These are phyloP conservation scores for Geosmithia putterillii DNA, from an alignment of 2,329 filamentous ascomycete genomes.

Conservation along the genomic window DNA sequence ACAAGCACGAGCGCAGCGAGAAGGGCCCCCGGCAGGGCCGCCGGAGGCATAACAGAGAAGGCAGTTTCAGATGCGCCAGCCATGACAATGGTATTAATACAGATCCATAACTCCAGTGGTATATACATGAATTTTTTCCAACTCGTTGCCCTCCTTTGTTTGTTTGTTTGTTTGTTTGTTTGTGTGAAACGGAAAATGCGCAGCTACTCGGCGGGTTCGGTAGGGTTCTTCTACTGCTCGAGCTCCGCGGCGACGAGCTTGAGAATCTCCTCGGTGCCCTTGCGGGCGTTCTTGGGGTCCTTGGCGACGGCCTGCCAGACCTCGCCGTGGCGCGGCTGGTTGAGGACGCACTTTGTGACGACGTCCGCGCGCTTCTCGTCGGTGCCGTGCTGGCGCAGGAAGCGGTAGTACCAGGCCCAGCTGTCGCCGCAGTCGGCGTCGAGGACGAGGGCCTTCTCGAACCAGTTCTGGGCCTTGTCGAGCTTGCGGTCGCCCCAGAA, in stretches of 20 bases:
- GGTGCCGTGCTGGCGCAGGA: slow-evolving; percentile 82
- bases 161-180: no score
- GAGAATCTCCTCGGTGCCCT: slow-evolving; percentile 68
- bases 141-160: no score
- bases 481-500: slow-evolving; percentile 91
- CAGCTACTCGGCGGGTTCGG: no score
- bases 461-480: slow-evolving; percentile 94
- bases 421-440: slow-evolving; percentile 82
- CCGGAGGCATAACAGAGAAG: no score
- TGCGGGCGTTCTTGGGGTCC: slow-evolving; percentile 67
- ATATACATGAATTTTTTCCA: no score
- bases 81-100: no score
- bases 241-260: slow-evolving; percentile 55
- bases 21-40: no score
- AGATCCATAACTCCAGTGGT: no score
- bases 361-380: slow-evolving; percentile 86
- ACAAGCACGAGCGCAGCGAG: no score
- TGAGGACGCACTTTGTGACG: slow-evolving; percentile 64
- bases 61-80: no score
- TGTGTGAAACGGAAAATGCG: no score
- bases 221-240: slow-evolving; percentile 15
- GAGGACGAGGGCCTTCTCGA: slow-evolving; percentile 84
- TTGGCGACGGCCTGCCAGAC: slow-evolving; percentile 81
- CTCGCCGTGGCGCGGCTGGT: slow-evolving; percentile 87
- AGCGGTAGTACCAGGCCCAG: slow-evolving; percentile 98